Evolutionary conservation across 2,329 filamentous ascomycete genomes (phyloP), one percentile per base, ranked within the genome.

Genomic region (Sarocladium oryzae): DNA sequence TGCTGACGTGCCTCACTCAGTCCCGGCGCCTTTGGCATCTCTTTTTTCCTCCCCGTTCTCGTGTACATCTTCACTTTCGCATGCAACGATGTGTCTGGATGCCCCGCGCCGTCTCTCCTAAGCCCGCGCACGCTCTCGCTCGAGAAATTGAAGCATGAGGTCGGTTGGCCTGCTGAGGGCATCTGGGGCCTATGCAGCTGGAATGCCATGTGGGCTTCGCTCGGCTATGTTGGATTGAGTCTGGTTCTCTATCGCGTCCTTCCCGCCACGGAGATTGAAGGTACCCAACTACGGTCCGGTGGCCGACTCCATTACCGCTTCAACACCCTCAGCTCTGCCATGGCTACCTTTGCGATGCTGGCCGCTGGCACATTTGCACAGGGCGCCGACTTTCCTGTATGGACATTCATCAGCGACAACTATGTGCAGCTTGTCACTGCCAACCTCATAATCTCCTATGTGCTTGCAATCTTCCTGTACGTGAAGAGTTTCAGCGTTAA

Each of bases 361-460:
- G 82, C 82, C 30, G 84, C 84, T 8, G 91, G 90, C 46, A 96
- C 90, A 2, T 69, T 84, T 35, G 69, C 83, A 3, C 81, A 92
- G 59, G 92, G 92, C 52, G 82, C 89, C 49, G 78, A 92, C 18
- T 96, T 95, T 61, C 78, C 82, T 8, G 79, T 96, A 49, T 99
- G 92, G 92, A 88, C 85, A 23, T 97, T 90, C 69, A 89, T 97
- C 63, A 85, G 87, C 73, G 85, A 95, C 64, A 92, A 97, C 72
- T 95, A 92, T 65, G 63, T 93, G 49, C 89, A 92, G 65, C 77
- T 99, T 50, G 75, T 95, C 28, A 93, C 89, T 0, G 82, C 86
- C 55, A 95, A 91, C 66, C 81, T 95, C 54, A 61, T 95, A 49
- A 85, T 96, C 58, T 76, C 88, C 11, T 88, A 85, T 59, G 67